A percentile compares a stretch with the other conserved stretches of the same genome.
Conservation (phyloP, 2,329 filamentous ascomycete species). For the Colletotrichum nymphaeae region DNA sequence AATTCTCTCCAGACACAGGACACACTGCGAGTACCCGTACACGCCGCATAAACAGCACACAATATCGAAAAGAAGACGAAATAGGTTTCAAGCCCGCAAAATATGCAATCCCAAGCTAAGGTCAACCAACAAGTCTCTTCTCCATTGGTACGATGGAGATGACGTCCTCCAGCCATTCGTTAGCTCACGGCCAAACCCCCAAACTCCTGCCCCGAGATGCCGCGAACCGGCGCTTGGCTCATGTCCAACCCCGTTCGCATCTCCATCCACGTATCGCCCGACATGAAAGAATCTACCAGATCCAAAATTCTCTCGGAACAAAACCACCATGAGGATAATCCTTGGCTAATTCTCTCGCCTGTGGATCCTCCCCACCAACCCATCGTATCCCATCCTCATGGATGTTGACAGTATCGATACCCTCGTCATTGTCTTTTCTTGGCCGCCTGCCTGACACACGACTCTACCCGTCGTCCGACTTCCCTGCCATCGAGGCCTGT, state of each 20-base stretch:
- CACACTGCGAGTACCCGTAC: not conserved
- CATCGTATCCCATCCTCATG: conserved; percentile 17
- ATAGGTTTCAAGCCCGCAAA: too few relatives aligned
- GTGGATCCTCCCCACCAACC: conserved; percentile 23
- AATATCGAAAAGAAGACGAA: not conserved
- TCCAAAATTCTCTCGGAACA: conserved; percentile 16
- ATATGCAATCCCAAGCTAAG: not conserved
- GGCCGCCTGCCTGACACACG: not conserved
- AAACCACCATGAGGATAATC: not conserved
- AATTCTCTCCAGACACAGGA: not conserved
- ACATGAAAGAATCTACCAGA: conserved; percentile 20
- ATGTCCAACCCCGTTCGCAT: not conserved
- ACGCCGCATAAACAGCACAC: not conserved
- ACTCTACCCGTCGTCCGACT: not conserved
- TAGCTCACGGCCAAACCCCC: not conserved
- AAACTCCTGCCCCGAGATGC: conserved; percentile 10
- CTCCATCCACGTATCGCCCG: not conserved
- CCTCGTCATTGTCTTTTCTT: conserved; percentile 3
- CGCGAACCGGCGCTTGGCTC: conserved; percentile 19
- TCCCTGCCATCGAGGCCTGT: conserved; percentile 2
- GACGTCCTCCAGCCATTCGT: not conserved
- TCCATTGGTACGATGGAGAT: not conserved
- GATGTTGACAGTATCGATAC: conserved; percentile 13
- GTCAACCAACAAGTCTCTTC: not conserved
- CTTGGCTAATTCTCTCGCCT: conserved; percentile 7